Conservation (phyloP, 148 eudicot species). For the Arbutus unedo region DNA sequence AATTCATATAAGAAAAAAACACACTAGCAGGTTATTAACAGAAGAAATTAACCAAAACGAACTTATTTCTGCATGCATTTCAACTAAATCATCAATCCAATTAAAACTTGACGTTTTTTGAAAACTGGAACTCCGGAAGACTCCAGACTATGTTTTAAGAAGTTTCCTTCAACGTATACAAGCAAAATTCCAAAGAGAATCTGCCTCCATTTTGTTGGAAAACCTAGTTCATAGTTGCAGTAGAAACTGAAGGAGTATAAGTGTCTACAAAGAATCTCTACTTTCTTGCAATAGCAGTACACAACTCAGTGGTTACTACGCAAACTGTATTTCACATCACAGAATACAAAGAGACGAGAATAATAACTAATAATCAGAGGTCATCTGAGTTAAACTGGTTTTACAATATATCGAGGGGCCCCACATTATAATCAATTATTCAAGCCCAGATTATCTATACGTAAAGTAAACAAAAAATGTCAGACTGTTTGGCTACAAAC, state of each 20-base stretch:
- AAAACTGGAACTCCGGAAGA: neutral
- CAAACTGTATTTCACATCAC: neutral
- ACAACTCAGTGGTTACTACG: neutral
- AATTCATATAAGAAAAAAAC: neutral
- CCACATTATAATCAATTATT: neutral
- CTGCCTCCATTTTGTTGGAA: neutral
- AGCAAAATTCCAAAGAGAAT: neutral
- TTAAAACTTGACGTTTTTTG: neutral
- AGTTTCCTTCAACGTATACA: neutral
- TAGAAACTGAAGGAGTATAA: neutral
- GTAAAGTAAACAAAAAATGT: neutral
- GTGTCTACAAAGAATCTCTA: neutral
- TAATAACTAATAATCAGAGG: neutral
- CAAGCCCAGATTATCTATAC: neutral
- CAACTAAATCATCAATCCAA: neutral
- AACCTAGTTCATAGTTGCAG: neutral
- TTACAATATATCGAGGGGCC: neutral
- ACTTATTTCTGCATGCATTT: neutral
- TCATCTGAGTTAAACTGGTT: neutral
- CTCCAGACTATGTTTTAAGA: neutral
- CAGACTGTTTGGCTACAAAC: neutral
- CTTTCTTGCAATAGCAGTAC: neutral
- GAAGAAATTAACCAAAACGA: neutral
- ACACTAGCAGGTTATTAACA: neutral
- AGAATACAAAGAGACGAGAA: neutral